Base-by-base conservation (phyloP, 177 flowering plant species). In the Vitis hybrid region DNA sequence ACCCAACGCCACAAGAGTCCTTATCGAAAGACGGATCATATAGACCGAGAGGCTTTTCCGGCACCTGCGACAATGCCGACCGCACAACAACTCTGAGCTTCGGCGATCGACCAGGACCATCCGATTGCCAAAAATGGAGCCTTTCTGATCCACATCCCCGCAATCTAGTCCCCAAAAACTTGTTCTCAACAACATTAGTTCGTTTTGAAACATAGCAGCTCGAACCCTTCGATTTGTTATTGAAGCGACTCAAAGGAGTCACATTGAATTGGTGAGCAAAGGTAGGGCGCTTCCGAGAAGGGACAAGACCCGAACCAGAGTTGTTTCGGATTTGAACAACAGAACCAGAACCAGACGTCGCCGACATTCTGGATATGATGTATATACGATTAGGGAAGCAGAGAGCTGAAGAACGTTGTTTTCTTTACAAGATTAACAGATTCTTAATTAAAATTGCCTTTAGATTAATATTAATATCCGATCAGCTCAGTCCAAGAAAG, bases 1-100 rank as follows among this genome's bases (percentile, higher is more conserved):
- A 96, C 49, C 99, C 99, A 46, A 96, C 99, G 12, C 99, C 99
- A 63, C 99, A 96, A 1, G 99, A 92, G 73, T 96, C 99, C 85
- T 91, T 96, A 75, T 96, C 99, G 54, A 88, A 87, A 2, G 85
- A 67, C 3, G 99, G 93, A 79, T 96, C 94, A 57, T 94, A 96
- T 5, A 96, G 78, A 9, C 99, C 99, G n/a, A 92, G 86, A 3
- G 97, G 97, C 86, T 91, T 90, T 80, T 92, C 97, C 52, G 99
- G 99, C 27, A 92, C 94, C 65, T 79, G 86, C 11, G 99, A 96
- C 66, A 96, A 58, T 30, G 81, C 79, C 56, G 94, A 85, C 7
- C 84, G 82, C 46, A 84, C 87, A 35, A 79, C 86, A 0, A 86
- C 80, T 49, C 82, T 72, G 24, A 86, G 91, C 77, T 80, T 86